Evolutionary conservation across 2,329 filamentous ascomycete genomes (phyloP), one percentile per base, ranked within the genome.

Genomic region (Claviceps fusiformis): DNA sequence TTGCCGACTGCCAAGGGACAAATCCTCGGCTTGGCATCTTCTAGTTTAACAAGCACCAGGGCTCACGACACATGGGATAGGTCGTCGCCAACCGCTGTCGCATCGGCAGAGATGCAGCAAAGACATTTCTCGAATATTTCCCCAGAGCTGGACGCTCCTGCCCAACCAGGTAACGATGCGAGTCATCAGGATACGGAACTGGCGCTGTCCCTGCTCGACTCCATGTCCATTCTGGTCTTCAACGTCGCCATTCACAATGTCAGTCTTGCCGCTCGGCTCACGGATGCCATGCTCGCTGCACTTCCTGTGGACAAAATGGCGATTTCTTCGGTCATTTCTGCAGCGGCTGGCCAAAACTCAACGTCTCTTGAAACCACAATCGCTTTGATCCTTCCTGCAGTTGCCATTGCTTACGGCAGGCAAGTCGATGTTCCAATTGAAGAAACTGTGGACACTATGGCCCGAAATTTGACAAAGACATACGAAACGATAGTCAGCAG

Each of bases 321-420:
- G 0, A 46, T 64, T 24, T 56, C 58, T 33, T 58, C 59, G 1
- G 48, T 54, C 19, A 44, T 64, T 43, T 55, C 59, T 11, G 49
- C 56, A n/a, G 51, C 62, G 13, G 59, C 61, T 19, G 44, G 35
- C 13, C 52, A 62, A 29, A 43, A 29, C 3, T 62, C 62, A 15
- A 46, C 56, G 1, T 52, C 55, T 1, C 19, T 55, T 8, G 35
- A 57, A 9, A 54, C 58, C 2, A 35, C 59, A 6, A 54, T 65
- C 3, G 62, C 63, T 5, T 41, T 63, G 2, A 53, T 65, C 13
- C 56, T 65, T 48, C 61, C 62, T 31, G 63, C 62, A 15, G 50
- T 64, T 37, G 58, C 61, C 8, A 50, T 53, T 7, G 59, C 56
- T 24, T 43, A 63, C 7, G 60, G 61, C 2, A 55, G 55, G 44